phyloP scores from a whole-genome alignment of 495 filamentous ascomycete genomes.

The Darksidea phi region DNA sequence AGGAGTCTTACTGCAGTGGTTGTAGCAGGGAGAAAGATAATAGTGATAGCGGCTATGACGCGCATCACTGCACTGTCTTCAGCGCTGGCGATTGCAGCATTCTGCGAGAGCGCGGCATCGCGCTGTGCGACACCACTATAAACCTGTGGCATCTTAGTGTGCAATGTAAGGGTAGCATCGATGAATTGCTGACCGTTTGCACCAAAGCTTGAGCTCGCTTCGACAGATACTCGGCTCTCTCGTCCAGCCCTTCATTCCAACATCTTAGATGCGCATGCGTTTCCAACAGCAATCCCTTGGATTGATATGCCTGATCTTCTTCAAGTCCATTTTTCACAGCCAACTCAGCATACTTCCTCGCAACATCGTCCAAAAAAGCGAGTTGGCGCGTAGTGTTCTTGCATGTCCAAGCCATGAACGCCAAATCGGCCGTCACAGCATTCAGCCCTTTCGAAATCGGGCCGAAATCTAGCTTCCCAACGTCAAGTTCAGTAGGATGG shows the following conservation, averaged over 20 bases:
- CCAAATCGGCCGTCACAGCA: not conserved
- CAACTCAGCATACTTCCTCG: not conserved
- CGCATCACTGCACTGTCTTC: slow-evolving; percentile 25
- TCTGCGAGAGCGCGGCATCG: slow-evolving; percentile 16
- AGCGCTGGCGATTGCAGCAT: slow-evolving; percentile 3
- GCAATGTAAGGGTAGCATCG: not conserved
- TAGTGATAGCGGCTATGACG: slow-evolving; percentile 18
- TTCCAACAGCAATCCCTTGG: not conserved
- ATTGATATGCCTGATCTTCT: not conserved
- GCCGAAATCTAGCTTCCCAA: not conserved
- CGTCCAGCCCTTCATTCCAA: slow-evolving; percentile 11
- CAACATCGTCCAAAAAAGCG: slow-evolving; percentile 14
- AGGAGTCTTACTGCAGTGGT: slow-evolving; percentile 20
- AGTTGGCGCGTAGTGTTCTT: slow-evolving; percentile 1
- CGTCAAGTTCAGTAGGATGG: not conserved
- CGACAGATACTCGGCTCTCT: slow-evolving; percentile 2
- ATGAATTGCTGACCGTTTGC: slow-evolving; percentile 5
- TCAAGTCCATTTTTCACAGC: not conserved
- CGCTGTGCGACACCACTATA: slow-evolving; percentile 24
- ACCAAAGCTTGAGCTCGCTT: slow-evolving; percentile 16
- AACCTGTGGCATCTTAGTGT: slow-evolving; percentile 3
- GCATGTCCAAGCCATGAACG: not conserved
- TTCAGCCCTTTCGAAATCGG: not conserved
- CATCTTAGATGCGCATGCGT: slow-evolving; percentile 8
- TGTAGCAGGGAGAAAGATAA: slow-evolving; percentile 18